Evolutionary conservation across 495 filamentous ascomycete genomes (phyloP).

Genomic region (Penicillium paradoxum): DNA sequence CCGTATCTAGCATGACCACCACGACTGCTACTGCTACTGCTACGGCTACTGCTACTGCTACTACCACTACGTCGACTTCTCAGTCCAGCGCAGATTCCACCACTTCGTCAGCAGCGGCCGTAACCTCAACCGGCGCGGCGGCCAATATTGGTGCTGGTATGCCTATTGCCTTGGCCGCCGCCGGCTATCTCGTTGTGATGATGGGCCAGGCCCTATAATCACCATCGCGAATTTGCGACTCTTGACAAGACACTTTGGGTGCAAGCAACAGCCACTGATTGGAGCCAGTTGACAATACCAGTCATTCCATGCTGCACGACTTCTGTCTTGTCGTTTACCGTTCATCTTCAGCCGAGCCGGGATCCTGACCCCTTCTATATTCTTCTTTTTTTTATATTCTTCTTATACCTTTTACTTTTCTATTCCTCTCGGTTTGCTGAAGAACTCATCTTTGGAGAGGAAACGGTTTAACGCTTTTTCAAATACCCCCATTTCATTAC

Average conservation of each 20-base stretch:
- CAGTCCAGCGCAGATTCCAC: constrained; percentile 14
- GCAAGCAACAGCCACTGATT: not conserved
- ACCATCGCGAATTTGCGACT: constrained; percentile 1
- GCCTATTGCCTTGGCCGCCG: constrained; percentile 29
- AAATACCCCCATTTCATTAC: constrained; percentile 33
- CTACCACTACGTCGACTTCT: constrained; percentile 20
- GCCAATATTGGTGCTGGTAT: constrained; percentile 25
- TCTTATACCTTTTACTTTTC: constrained; percentile 16
- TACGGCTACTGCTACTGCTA: constrained; percentile 9
- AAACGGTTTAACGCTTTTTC: constrained; percentile 27
- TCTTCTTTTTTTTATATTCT: constrained; percentile 16
- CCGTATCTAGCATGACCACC: constrained; percentile 9
- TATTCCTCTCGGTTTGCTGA: constrained; percentile 24
- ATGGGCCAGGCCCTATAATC: constrained; percentile 33
- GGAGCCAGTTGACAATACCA: not conserved
- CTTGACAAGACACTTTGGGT: not conserved
- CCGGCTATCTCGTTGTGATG: constrained; percentile 37
- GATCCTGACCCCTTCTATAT: constrained; percentile 7
- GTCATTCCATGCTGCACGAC: not conserved
- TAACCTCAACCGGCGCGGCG: constrained; percentile 19
- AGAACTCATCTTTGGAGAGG: constrained; percentile 20
- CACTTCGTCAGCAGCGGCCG: constrained; percentile 21
- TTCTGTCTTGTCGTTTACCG: constrained; percentile 3
- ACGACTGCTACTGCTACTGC: constrained; percentile 16
- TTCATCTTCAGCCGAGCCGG: constrained; percentile 27